These are phyloP conservation scores for Adansonia digitata DNA, from an alignment of 345 rosid genomes.

Conservation along the genomic window DNA sequence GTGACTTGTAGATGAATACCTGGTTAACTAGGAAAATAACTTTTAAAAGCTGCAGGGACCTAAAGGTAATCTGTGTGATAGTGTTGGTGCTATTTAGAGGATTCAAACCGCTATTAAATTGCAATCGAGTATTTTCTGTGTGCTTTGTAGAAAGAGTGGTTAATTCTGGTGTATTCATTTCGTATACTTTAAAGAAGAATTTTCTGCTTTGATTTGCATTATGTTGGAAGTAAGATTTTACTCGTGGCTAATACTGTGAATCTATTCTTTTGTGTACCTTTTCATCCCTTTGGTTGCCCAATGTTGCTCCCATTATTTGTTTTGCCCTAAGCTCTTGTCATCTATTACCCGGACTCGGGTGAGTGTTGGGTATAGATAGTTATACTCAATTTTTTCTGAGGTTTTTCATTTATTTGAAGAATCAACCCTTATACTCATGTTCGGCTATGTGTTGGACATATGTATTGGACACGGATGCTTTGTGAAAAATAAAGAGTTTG, in stretches of 20 bases:
- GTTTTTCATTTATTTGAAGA: no score
- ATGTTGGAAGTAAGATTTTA: not conserved
- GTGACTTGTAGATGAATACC: not conserved
- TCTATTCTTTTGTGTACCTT: not conserved
- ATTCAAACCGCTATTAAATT: not conserved
- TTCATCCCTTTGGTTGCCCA: slow-evolving; percentile 4
- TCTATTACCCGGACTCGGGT: no score
- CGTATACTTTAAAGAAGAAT: not conserved
- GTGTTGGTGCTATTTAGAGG: not conserved
- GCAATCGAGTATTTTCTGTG: not conserved
- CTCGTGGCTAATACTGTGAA: not conserved
- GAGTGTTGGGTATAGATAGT: no score
- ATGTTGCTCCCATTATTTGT: not conserved
- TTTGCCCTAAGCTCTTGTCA: not conserved
- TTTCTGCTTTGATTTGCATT: not conserved
- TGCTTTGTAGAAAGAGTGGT: not conserved
- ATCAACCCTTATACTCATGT: no score
- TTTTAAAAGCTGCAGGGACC: not conserved
- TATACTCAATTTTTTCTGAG: no score
- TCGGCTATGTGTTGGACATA: no score
- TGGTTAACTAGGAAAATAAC: not conserved
- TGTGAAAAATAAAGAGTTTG: no score
- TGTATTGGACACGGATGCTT: no score
- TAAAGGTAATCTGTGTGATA: not conserved
- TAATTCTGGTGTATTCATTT: no score